Evolutionary conservation across 768 basidiomycete genomes (phyloP), one percentile per base, ranked within the genome.

Genomic region (Lentinula sp.): DNA sequence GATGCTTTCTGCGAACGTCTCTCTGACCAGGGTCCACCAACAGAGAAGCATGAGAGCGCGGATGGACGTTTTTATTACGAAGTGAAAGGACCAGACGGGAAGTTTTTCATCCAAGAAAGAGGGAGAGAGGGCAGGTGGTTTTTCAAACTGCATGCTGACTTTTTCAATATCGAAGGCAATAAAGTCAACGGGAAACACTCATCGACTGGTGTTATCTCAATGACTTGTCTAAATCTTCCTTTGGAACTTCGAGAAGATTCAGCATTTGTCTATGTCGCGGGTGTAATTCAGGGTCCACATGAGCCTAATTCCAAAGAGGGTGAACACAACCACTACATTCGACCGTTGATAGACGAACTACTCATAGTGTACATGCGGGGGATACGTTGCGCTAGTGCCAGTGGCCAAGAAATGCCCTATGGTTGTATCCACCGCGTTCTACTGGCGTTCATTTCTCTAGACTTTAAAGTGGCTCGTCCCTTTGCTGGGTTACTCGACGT

Each of bases 111-210:
- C n/a, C 18, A 18, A 15, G 59, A 60, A 13, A 18, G 59, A 35
- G 59, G 48, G 13, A 0, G 32, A 13, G 59, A 60, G 28, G 59
- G 59, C 18, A 12, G 59, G 16, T 60, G 59, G 59, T 60, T 60
- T 12, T 60, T 60, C 18, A 49, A 50, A n/a, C 6, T 60, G 35
- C 23, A 50, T 33, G 18, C 46, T n/a, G 59, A 60, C 35, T 60
- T 42, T 10, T 54, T 54, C 52, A 54, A 54, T 5, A 35, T 54
- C 32, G 52, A 54, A 54, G 52, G 52, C 16, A 54, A 54, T 35
- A 54, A 35, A 20, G 28, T 32, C 18, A n/a, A 46, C 18, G 59
- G 59, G 7, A 33, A 36, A 15, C 33, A 18, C 10, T 3, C 13
- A 4, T 60, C 59, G 4, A 60, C 59, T 6, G 59, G 59, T 37